A percentile compares a stretch with the other conserved stretches of the same genome.
Evolutionary conservation across 2,329 filamentous ascomycete genomes (phyloP).

Genomic region (Stachybotrys chartarum): DNA sequence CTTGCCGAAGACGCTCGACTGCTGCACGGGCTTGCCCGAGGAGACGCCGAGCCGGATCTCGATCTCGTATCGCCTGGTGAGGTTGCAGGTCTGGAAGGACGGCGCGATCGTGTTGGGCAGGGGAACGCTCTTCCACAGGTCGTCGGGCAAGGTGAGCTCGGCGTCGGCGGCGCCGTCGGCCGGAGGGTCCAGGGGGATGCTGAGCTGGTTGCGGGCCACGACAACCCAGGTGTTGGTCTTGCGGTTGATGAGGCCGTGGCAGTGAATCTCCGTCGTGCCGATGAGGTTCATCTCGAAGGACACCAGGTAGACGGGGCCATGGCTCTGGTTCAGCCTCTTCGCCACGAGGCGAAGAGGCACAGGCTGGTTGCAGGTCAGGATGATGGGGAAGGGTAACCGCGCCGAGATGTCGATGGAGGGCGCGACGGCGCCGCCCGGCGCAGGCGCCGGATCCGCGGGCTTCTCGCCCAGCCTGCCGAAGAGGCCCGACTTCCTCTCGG

Average conservation of each 20-base stretch:
- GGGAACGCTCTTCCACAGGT: conserved; percentile 63
- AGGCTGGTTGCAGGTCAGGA: conserved; percentile 83
- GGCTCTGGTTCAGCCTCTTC: conserved; percentile 64
- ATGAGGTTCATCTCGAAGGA: conserved; percentile 77
- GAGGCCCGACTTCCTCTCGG: conserved; percentile 48
- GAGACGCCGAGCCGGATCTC: conserved; percentile 74
- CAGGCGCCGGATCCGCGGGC: conserved; percentile 10
- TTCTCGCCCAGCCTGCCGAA: conserved; percentile 40
- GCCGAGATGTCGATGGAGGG: conserved; percentile 72
- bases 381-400: conserved; percentile 76
- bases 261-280: conserved; percentile 70
- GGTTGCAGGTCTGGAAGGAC: conserved; percentile 82
- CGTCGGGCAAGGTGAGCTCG: conserved; percentile 62
- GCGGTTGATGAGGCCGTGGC: conserved; percentile 64
- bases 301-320: conserved; percentile 66
- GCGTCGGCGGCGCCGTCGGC: conserved; percentile 50
- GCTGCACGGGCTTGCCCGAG: conserved; percentile 52
- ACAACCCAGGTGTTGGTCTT: conserved; percentile 74
- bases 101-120: conserved; percentile 85
- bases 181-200: conserved; percentile 57
- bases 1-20: conserved; percentile 8
- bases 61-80: conserved; percentile 73
- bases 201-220: conserved; percentile 62
- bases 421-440: conserved; percentile 24
- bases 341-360: conserved; percentile 74